A percentile compares a stretch with the other conserved stretches of the same genome.
These are phyloP conservation scores for Lactarius deliciosus DNA, from an alignment of 768 basidiomycete genomes.

Conservation along the genomic window DNA sequence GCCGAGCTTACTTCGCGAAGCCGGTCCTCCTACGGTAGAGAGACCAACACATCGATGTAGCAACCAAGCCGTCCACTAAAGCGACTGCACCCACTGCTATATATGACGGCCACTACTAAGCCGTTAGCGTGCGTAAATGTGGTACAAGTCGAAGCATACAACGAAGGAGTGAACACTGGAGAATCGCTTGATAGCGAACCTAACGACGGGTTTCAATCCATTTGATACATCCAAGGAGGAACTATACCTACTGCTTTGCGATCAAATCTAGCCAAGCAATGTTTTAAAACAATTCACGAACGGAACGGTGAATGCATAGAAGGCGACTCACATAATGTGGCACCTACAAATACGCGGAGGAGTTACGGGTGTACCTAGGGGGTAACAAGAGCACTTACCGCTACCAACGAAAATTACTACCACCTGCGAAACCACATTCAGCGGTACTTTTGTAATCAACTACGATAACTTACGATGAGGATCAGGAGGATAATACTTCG, in stretches of 20 bases:
- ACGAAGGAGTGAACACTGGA: neutral
- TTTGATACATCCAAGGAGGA: neutral
- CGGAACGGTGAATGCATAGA: neutral
- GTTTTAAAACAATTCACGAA: neutral
- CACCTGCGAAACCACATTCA: neutral
- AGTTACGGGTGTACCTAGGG: neutral
- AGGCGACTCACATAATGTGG: neutral
- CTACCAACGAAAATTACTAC: neutral
- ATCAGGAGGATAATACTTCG: neutral
- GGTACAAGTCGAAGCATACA: neutral
- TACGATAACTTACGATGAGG: neutral
- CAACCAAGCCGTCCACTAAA: neutral
- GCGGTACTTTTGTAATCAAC: neutral
- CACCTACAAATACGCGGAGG: neutral
- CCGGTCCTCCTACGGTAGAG: neutral
- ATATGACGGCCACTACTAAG: neutral
- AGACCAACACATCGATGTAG: neutral
- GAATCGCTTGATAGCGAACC: neutral
- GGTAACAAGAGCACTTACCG: neutral
- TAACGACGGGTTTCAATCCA: neutral
- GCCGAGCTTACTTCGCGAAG: neutral
- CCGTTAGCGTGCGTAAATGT: neutral
- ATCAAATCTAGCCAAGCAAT: neutral
- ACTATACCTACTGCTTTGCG: neutral
- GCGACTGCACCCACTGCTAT: neutral